phyloP scores from a whole-genome alignment of 352 stramenopile genomes.

The Phytophthora capsici region DNA sequence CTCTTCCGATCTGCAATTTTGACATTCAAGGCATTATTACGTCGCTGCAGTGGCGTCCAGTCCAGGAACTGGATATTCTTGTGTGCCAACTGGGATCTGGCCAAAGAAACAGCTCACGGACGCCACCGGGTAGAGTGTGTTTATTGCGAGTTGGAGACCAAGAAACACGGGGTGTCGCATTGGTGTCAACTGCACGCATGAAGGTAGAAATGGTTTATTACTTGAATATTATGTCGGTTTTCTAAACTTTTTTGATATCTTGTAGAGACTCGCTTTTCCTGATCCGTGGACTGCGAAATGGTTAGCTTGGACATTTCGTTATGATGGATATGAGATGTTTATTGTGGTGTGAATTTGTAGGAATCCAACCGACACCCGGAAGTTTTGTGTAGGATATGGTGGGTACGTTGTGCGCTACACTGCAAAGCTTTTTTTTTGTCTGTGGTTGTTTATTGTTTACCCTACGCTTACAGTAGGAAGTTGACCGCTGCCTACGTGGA shows the following conservation, averaged over 20 bases:
- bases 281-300: constrained; percentile 45
- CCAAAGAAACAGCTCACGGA: background rate
- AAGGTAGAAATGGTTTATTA: constrained; percentile 10
- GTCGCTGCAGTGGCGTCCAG: constrained; percentile 42
- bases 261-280: constrained; percentile 27
- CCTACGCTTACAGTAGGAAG: constrained; percentile 4
- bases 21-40: constrained; percentile 26
- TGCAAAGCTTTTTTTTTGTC: background rate
- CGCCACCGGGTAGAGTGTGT: constrained; percentile 15
- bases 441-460: no score
- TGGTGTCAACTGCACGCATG: constrained; percentile 10
- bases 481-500: constrained; percentile 35
- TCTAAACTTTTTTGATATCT: background rate
- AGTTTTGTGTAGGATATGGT: constrained; percentile 41
- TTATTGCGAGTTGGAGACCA: constrained; percentile 23
- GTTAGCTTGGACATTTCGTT: no score
- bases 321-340: no score
- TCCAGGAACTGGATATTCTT: constrained; percentile 34
- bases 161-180: background rate
- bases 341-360: constrained; percentile 10
- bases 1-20: constrained; percentile 19
- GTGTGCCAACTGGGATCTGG: constrained; percentile 28
- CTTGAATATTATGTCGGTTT: background rate
- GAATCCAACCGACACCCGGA: constrained; percentile 27
- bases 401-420: constrained; percentile 17